These are phyloP conservation scores for Trichophyton mentagrophytes DNA, from an alignment of 2,329 filamentous ascomycete genomes.

Conservation along the genomic window DNA sequence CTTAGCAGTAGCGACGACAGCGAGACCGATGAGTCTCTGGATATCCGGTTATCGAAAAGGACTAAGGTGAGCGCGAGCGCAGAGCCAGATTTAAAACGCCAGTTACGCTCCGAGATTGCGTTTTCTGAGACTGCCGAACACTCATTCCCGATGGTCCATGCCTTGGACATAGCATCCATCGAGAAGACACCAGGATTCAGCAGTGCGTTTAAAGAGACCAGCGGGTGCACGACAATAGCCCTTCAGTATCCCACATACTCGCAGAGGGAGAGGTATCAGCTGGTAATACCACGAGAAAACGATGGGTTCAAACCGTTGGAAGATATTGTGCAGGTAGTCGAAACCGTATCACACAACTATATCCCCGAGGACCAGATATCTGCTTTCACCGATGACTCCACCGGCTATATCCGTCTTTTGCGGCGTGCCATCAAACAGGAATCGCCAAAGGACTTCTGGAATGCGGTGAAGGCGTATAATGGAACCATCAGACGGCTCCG, in stretches of 20 bases:
- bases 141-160: conserved; percentile 36
- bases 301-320: conserved; percentile 56
- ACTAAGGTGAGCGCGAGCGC: conserved; percentile 28
- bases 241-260: conserved; percentile 74
- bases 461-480: conserved; percentile 68
- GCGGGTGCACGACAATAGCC: conserved; percentile 42
- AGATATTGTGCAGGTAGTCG: conserved; percentile 58
- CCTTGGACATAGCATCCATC: conserved; percentile 34
- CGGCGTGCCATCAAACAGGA: conserved; percentile 59
- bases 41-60: conserved; percentile 32
- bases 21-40: conserved; percentile 27
- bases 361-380: conserved; percentile 56
- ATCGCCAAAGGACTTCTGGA: conserved; percentile 57
- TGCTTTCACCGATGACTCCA: conserved; percentile 57
- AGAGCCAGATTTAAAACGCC: conserved; percentile 34
- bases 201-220: conserved; percentile 35
- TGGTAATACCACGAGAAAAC: conserved; percentile 65
- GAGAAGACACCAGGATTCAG: conserved; percentile 37
- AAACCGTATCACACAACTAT: conserved; percentile 61
- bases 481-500: conserved; percentile 51
- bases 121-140: conserved; percentile 30
- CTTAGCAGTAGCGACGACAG: conserved; percentile 30
- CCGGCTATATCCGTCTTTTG: conserved; percentile 63
- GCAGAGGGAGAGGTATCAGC: conserved; percentile 59
- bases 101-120: conserved; percentile 34